phyloP scores from a whole-genome alignment of 306 rosid genomes.

The Bauhinia variegata region DNA sequence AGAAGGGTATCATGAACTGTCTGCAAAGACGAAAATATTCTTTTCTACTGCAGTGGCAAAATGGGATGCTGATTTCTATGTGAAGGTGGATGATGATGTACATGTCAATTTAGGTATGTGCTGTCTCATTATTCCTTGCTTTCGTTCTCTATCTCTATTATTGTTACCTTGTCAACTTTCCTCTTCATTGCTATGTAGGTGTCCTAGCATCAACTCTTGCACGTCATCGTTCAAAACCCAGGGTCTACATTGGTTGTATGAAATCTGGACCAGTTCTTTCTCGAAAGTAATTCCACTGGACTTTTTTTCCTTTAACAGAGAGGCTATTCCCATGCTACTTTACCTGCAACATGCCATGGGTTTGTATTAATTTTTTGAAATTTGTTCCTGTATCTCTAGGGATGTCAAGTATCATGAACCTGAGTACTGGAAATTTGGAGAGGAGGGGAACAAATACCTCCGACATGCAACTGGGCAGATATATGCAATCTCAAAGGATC shows the following conservation, averaged over 20 bases:
- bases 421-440: slow-evolving; percentile 98
- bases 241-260: slow-evolving; percentile 97
- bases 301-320: neutral
- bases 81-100: slow-evolving; percentile 97
- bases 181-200: slow-evolving; percentile 53
- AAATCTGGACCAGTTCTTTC: slow-evolving; percentile 98
- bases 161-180: slow-evolving; percentile 14
- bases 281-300: slow-evolving; percentile 61
- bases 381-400: slow-evolving; percentile 43
- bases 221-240: slow-evolving; percentile 85
- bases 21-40: slow-evolving; percentile 91
- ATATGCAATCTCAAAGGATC: slow-evolving; percentile 90
- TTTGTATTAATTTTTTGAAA: neutral
- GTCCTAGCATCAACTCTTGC: slow-evolving; percentile 86
- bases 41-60: slow-evolving; percentile 84
- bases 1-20: slow-evolving; percentile 97
- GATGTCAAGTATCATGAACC: slow-evolving; percentile 95
- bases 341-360: neutral
- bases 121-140: slow-evolving; percentile 22
- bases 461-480: slow-evolving; percentile 99
- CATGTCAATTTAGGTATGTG: slow-evolving; percentile 92
- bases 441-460: slow-evolving; percentile 93
- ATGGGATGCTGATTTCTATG: slow-evolving; percentile 97
- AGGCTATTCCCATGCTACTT: neutral
- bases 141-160: neutral